These are phyloP conservation scores for Fusarium redolens DNA, from an alignment of 2,329 filamentous ascomycete species.

Conservation along the genomic window DNA sequence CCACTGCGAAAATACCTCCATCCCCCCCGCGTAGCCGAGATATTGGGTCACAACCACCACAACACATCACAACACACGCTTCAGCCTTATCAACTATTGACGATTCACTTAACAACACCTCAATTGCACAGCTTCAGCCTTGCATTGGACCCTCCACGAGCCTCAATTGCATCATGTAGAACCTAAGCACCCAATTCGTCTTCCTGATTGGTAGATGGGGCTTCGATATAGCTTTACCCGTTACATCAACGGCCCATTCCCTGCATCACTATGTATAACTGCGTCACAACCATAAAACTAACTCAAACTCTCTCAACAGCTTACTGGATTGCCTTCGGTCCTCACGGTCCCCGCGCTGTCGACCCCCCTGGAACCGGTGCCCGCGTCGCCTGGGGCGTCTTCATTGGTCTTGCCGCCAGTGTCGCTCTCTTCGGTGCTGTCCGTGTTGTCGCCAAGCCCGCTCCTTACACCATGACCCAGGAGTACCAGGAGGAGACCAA, in stretches of 20 bases:
- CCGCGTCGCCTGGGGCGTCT: constrained; percentile 80
- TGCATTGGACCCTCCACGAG: constrained; percentile 28
- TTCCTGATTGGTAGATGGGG: constrained; percentile 37
- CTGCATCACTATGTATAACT: constrained; percentile 21
- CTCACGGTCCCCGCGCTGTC: constrained; percentile 89
- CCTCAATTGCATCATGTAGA: constrained; percentile 45
- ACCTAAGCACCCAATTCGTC: constrained; percentile 34
- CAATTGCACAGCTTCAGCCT: constrained; percentile 31
- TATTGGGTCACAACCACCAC: constrained; percentile 23
- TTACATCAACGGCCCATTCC: constrained; percentile 27
- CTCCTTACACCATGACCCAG: constrained; percentile 90
- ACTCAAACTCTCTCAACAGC: constrained; percentile 69
- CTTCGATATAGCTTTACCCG: constrained; percentile 24
- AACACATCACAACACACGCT: neutral
- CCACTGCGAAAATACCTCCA: constrained; percentile 50
- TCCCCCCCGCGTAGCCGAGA: constrained; percentile 44
- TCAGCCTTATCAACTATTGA: constrained; percentile 22
- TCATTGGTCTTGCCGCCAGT: constrained; percentile 73
- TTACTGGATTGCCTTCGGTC: constrained; percentile 98
- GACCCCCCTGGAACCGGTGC: constrained; percentile 86
- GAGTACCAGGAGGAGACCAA: constrained; percentile 97
- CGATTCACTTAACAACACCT: constrained; percentile 30
- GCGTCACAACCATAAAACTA: constrained; percentile 46
- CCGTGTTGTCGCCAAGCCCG: constrained; percentile 76
- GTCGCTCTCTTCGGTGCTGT: constrained; percentile 77